Conservation (phyloP, 2,329 filamentous ascomycete genomes). For the Nannizziopsis arthrosporioides region DNA sequence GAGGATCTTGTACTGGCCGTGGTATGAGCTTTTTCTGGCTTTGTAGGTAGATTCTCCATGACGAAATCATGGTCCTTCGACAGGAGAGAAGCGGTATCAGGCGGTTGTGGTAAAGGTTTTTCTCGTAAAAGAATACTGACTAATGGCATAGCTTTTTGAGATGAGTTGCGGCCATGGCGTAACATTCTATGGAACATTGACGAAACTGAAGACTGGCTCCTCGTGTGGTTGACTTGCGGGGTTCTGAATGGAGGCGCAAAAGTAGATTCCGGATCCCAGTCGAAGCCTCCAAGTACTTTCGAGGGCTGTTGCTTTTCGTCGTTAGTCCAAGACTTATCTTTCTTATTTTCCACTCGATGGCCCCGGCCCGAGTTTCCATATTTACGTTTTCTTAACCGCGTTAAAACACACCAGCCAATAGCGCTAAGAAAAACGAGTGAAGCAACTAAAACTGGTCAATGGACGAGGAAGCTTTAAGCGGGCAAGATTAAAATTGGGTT, state of each 20-base stretch:
- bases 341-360: background rate
- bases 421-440: background rate
- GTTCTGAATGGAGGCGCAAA: slow-evolving; percentile 13
- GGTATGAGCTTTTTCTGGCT: slow-evolving; percentile 5
- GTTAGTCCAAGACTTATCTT: background rate
- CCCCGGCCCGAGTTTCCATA: background rate
- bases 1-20: slow-evolving; percentile 10
- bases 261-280: slow-evolving; percentile 14
- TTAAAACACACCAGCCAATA: slow-evolving; percentile 8
- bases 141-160: background rate
- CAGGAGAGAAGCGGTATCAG: background rate
- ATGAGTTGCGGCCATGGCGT: slow-evolving; percentile 1
- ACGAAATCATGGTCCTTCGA: background rate
- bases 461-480: background rate
- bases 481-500: background rate
- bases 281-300: background rate
- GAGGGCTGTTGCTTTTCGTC: background rate
- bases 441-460: background rate
- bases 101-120: slow-evolving; percentile 7
- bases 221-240: slow-evolving; percentile 1
- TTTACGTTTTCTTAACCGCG: background rate
- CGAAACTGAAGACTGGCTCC: slow-evolving; percentile 4
- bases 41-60: background rate
- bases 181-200: slow-evolving; percentile 11
- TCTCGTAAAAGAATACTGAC: slow-evolving; percentile 5